phyloP scores from a whole-genome alignment of 805 yeast genomes.

The Ogataea corticis region DNA sequence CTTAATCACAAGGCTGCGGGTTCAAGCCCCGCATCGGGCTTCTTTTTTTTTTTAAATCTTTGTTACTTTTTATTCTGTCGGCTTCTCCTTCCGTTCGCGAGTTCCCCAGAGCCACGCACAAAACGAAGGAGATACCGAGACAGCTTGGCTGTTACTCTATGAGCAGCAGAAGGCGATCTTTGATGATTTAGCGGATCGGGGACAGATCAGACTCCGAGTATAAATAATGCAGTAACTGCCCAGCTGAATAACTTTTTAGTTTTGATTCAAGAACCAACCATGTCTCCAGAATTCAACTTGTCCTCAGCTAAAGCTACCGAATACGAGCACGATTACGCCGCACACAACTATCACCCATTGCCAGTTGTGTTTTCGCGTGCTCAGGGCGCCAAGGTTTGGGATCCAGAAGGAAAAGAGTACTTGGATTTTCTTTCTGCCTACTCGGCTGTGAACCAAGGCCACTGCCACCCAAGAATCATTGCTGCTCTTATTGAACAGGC shows the following conservation, averaged over 20 bases:
- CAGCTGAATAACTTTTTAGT: no score
- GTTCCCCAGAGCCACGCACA: not conserved
- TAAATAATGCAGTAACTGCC: no score
- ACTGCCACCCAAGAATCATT: constrained; percentile 92
- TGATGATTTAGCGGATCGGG: not conserved
- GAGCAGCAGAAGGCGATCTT: constrained; percentile 17
- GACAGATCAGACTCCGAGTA: not conserved
- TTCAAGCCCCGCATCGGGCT: constrained; percentile 15
- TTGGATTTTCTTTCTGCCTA: constrained; percentile 92
- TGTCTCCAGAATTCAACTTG: constrained; percentile 41
- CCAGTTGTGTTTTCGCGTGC: constrained; percentile 93
- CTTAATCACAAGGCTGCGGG: constrained; percentile 16
- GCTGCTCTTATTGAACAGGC: constrained; percentile 88
- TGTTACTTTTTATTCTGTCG: constrained; percentile 6
- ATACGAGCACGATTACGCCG: constrained; percentile 80
- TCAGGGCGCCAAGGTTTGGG: constrained; percentile 93
- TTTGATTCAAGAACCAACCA: no score
- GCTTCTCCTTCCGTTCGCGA: constrained; percentile 12
- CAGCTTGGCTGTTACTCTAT: constrained; percentile 9
- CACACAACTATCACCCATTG: constrained; percentile 95
- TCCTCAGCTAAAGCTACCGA: constrained; percentile 65
- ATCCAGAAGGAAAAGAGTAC: constrained; percentile 94
- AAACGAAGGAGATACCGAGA: constrained; percentile 9
- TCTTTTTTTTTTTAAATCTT: not conserved
- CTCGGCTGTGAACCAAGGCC: constrained; percentile 98